Conservation (phyloP, 1,139 yeast genomes). For the Pneumocystis sp. region DNA sequence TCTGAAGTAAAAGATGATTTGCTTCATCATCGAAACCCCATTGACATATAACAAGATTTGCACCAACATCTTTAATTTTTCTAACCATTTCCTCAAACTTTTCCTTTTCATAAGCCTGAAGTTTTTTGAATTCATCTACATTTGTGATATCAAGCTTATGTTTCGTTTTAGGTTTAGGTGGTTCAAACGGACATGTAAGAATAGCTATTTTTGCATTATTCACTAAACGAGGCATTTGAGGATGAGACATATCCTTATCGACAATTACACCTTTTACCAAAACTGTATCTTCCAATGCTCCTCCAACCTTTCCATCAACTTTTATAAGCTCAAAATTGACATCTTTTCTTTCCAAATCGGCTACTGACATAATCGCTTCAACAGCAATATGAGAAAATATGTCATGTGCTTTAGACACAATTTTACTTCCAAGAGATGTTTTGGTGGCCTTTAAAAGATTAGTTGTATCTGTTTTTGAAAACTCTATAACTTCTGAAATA, state of each 20-base stretch:
- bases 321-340: conserved; percentile 94
- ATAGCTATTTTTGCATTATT: conserved; percentile 81
- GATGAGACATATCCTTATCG: conserved; percentile 95
- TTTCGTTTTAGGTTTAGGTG: conserved; percentile 97
- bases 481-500: conserved; percentile 48
- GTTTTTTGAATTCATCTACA: conserved; percentile 80
- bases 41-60: conserved; percentile 93
- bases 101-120: conserved; percentile 82
- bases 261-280: conserved; percentile 81
- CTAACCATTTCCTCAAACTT: conserved; percentile 86
- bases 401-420: conserved; percentile 86
- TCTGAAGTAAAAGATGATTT: conserved; percentile 75
- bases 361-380: conserved; percentile 85
- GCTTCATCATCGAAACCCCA: conserved; percentile 99
- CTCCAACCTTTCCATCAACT: conserved; percentile 93
- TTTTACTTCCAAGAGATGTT: conserved; percentile 89
- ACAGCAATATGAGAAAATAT: conserved; percentile 95
- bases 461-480: conserved; percentile 23
- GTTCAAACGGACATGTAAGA: conserved; percentile 96
- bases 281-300: conserved; percentile 70
- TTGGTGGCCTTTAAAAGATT: conserved; percentile 72
- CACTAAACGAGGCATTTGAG: conserved; percentile 84
- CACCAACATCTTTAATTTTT: conserved; percentile 75
- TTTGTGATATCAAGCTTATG: conserved; percentile 86
- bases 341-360: conserved; percentile 80